Evolutionary conservation across 192 early-diverging fungal species (phyloP).

Genomic region (Ambispora gerdemannii): DNA sequence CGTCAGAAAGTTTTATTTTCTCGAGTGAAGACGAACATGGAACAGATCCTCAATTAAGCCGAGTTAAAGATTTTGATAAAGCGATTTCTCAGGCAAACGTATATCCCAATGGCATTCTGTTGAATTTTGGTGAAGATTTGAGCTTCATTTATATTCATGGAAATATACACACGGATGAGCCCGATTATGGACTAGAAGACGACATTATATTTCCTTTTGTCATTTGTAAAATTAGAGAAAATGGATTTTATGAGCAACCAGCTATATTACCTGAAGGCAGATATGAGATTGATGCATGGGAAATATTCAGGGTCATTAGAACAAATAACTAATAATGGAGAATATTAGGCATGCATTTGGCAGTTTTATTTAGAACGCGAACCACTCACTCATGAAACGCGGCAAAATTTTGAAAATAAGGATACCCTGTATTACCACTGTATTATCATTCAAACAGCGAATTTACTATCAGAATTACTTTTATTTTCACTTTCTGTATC

Average conservation of each 20-base stretch:
- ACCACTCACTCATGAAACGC: too few species aligned
- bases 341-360: too few species aligned
- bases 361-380: too few species aligned
- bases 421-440: too few species aligned
- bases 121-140: conserved; percentile 7
- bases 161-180: background rate
- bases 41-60: background rate
- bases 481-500: too few species aligned
- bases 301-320: conserved; percentile 2
- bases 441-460: too few species aligned
- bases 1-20: conserved; percentile 17
- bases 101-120: background rate
- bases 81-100: background rate
- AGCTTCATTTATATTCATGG: background rate
- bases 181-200: background rate
- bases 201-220: background rate
- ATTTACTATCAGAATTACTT: too few species aligned
- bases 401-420: too few species aligned
- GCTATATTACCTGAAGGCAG: background rate
- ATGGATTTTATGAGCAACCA: conserved; percentile 19
- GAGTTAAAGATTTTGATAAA: background rate
- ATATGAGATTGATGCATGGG: conserved; percentile 12
- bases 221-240: background rate
- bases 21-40: conserved; percentile 7
- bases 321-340: too few species aligned